Conservation (phyloP, 345 rosid species). For the Odontarrhena argentea region DNA sequence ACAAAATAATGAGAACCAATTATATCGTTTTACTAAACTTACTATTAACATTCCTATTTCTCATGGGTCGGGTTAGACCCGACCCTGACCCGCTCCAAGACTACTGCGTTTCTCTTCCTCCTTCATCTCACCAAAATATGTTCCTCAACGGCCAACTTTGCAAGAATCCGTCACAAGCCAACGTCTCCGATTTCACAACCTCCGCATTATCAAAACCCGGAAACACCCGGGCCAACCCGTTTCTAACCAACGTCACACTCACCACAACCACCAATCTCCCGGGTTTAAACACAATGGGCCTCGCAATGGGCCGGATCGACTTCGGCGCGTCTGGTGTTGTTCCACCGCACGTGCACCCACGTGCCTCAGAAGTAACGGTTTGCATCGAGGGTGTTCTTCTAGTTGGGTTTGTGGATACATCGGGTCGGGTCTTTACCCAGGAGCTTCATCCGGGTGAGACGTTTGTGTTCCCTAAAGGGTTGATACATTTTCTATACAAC, state of each 20-base stretch:
- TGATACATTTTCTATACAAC: conserved; percentile 66
- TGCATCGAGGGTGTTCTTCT: conserved; percentile 58
- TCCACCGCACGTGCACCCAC: conserved; percentile 70
- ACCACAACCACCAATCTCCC: conserved; percentile 55
- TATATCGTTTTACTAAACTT: conserved; percentile 9
- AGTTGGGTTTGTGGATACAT: conserved; percentile 68
- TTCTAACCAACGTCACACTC: conserved; percentile 62
- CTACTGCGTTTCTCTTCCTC: conserved; percentile 63
- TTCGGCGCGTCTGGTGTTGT: conserved; percentile 47
- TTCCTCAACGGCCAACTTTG: conserved; percentile 61
- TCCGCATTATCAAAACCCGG: conserved; percentile 61
- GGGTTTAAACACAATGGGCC: conserved; percentile 80
- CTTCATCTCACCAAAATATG: conserved; percentile 23
- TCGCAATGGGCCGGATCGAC: conserved; percentile 62
- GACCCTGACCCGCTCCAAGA: conserved; percentile 82
- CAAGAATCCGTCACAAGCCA: conserved; percentile 50
- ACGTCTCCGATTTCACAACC: conserved; percentile 54
- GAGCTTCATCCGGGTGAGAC: conserved; percentile 59
- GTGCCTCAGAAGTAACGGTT: conserved; percentile 74
- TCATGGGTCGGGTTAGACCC: conserved; percentile 45
- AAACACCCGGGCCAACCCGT: conserved; percentile 44
- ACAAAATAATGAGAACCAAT: conserved; percentile 11
- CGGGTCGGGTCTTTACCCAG: conserved; percentile 54
- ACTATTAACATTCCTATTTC: conserved; percentile 36
- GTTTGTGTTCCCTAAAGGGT: conserved; percentile 69